phyloP scores from a whole-genome alignment of 371 early-diverging fungal species.

The Rhizopus stolonifer region DNA sequence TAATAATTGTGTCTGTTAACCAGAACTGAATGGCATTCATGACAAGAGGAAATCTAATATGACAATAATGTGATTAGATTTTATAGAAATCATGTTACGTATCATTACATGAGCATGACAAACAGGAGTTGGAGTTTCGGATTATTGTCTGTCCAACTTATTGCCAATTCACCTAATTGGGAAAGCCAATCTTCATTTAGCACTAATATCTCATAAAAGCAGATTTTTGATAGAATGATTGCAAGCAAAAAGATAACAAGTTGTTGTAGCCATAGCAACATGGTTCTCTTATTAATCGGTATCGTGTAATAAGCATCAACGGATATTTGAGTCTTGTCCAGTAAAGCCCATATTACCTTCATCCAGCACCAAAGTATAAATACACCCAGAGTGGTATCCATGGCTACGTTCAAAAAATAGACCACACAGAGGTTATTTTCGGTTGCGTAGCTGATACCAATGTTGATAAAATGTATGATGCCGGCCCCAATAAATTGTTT shows the following conservation, averaged over 20 bases:
- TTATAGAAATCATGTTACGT: background rate
- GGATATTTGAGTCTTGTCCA: slow-evolving; percentile 14
- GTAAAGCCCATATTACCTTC: slow-evolving; percentile 16
- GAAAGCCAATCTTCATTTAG: slow-evolving; percentile 27
- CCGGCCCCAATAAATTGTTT: slow-evolving; percentile 64
- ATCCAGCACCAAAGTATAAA: slow-evolving; percentile 53
- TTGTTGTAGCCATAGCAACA: slow-evolving; percentile 30
- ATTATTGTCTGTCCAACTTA: slow-evolving; percentile 27
- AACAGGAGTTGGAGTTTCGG: slow-evolving; percentile 36
- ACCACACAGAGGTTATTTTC: slow-evolving; percentile 60
- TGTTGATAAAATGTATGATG: slow-evolving; percentile 58
- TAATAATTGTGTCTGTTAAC: slow-evolving; percentile 64
- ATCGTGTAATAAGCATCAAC: background rate
- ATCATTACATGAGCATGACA: slow-evolving; percentile 45
- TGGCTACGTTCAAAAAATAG: slow-evolving; percentile 62
- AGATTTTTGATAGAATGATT: slow-evolving; percentile 30
- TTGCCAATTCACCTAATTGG: slow-evolving; percentile 32
- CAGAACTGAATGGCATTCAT: slow-evolving; percentile 71
- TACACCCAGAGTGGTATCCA: slow-evolving; percentile 66
- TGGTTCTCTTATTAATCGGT: slow-evolving; percentile 5
- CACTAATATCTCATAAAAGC: slow-evolving; percentile 32
- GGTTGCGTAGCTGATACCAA: slow-evolving; percentile 52
- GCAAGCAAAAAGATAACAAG: slow-evolving; percentile 33
- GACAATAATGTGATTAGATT: background rate
- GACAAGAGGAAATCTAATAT: slow-evolving; percentile 50